Evolutionary conservation across 208 protist genomes (phyloP).

Genomic region (Leishmania braziliensis): DNA sequence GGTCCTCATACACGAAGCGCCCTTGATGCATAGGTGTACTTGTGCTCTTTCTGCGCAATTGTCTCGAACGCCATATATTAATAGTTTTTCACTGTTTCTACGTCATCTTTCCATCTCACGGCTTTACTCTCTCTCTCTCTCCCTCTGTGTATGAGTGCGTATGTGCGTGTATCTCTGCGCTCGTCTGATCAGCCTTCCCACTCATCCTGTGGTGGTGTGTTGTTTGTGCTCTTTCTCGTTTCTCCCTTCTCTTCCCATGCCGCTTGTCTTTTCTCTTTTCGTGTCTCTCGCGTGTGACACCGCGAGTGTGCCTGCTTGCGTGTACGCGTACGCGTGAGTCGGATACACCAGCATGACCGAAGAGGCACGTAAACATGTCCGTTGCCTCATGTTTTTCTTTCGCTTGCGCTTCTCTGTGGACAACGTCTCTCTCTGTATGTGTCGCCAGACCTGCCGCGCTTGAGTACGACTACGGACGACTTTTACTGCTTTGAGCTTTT

Average conservation of each 20-base stretch:
- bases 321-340: neutral
- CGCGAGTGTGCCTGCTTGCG: neutral
- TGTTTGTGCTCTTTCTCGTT: neutral
- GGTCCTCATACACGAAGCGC: neutral
- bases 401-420: neutral
- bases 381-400: constrained; percentile 26
- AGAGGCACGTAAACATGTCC: constrained; percentile 21
- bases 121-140: constrained; percentile 1
- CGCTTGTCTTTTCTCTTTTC: too few relatives aligned
- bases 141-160: neutral
- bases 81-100: neutral
- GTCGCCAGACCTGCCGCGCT: too few relatives aligned
- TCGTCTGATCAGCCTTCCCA: neutral
- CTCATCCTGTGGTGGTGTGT: neutral
- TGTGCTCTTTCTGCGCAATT: neutral
- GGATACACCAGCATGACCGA: neutral
- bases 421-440: too few relatives aligned
- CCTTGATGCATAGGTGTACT: neutral
- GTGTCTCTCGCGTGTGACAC: too few relatives aligned
- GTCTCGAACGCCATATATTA: neutral
- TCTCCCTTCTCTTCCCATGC: too few relatives aligned
- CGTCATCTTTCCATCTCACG: too few relatives aligned
- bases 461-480: too few relatives aligned
- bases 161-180: too few relatives aligned
- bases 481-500: too few relatives aligned